Evolutionary conservation across 2,329 filamentous ascomycete species (phyloP).

Genomic region (Monilinia aucupariae): DNA sequence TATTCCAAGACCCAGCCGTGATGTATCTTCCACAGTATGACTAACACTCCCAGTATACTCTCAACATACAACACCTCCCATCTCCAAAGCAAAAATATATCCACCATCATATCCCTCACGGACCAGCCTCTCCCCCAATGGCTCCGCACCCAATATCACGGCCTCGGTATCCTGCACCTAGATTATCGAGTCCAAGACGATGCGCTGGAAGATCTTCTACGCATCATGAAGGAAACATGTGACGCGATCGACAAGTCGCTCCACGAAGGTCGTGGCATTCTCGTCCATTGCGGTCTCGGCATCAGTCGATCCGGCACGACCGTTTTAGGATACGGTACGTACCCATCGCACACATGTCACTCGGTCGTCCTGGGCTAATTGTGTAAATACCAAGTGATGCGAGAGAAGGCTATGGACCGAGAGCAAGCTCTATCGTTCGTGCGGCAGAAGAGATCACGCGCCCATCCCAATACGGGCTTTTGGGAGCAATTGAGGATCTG

Average conservation of each 20-base stretch:
- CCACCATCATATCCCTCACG: background rate
- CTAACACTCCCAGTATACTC: background rate
- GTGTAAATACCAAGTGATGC: background rate
- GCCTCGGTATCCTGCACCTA: background rate
- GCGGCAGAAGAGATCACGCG: background rate
- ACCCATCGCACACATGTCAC: background rate
- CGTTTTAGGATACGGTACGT: background rate
- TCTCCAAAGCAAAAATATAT: background rate
- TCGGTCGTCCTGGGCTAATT: background rate
- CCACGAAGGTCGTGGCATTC: background rate
- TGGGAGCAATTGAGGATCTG: background rate
- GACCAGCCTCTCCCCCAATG: conserved; percentile 2
- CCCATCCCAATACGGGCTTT: background rate
- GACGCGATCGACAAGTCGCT: background rate
- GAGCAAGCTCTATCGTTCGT: background rate
- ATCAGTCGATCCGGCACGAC: background rate
- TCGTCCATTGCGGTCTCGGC: conserved; percentile 3
- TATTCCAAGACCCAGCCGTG: background rate
- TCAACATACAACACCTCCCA: background rate
- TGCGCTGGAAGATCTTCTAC: background rate
- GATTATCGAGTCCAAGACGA: conserved; percentile 1
- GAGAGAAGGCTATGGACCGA: background rate
- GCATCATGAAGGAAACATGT: background rate
- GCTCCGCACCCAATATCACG: background rate
- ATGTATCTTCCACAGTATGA: background rate